These are phyloP conservation scores for Candida argentea DNA, from an alignment of 805 yeast species.

Conservation along the genomic window DNA sequence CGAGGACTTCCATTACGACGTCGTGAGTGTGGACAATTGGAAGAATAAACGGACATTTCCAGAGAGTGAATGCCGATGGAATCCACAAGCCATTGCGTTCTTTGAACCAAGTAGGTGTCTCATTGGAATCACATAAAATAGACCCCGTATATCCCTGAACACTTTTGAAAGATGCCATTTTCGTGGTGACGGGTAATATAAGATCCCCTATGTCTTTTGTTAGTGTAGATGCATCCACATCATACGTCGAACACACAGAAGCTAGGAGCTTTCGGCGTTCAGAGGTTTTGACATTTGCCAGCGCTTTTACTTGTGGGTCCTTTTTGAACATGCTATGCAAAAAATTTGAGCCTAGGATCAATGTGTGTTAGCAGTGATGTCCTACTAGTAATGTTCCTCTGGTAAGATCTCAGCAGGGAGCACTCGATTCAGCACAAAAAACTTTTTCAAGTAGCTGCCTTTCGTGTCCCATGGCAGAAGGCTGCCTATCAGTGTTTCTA, in stretches of 20 bases:
- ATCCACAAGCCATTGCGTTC: constrained; percentile 41
- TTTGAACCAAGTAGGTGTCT: constrained; percentile 66
- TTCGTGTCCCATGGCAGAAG: no score
- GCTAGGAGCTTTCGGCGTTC: constrained; percentile 53
- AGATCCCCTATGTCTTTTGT: constrained; percentile 30
- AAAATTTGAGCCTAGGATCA: no score
- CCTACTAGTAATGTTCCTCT: no score
- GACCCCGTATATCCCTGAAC: constrained; percentile 45
- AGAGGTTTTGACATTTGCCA: constrained; percentile 72
- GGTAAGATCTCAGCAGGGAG: no score
- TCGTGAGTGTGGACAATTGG: constrained; percentile 67
- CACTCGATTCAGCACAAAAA: no score
- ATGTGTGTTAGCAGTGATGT: no score
- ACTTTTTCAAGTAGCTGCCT: no score
- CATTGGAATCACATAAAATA: constrained; percentile 53
- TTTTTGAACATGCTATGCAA: constrained; percentile 16
- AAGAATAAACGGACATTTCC: constrained; percentile 57
- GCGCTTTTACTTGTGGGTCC: constrained; percentile 47
- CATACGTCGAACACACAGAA: constrained; percentile 32
- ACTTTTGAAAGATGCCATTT: constrained; percentile 54
- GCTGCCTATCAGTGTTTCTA: no score
- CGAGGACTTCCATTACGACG: constrained; percentile 59
- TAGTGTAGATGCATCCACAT: constrained; percentile 27
- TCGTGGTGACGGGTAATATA: constrained; percentile 44
- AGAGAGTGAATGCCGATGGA: constrained; percentile 67